Evolutionary conservation across 441 rosid genomes (phyloP), one percentile per base, ranked within the genome.

Genomic region (Melianthus villosus): DNA sequence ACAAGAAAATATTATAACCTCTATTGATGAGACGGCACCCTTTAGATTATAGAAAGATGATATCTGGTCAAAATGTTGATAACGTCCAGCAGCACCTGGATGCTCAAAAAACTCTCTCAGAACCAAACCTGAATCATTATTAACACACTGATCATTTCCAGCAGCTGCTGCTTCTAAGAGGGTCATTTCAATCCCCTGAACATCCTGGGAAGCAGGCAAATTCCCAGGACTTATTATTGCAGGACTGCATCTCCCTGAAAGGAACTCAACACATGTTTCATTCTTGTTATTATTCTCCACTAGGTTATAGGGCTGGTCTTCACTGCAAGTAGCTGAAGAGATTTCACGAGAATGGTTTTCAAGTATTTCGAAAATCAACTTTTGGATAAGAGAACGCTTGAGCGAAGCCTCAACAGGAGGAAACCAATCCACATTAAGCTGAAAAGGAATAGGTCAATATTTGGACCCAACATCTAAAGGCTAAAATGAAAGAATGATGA

Each of bases 401-500:
- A 42, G 36, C 38, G 79, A 76, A 53, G 83, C 94, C 51, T 82
- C 94, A 4, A 28, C 55, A 8, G 87, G 71, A 26, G 56, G 64
- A 68, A 83, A 83, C 92, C 94, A 83, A 41, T 72, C 50, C 67
- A 34, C 53, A 25, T 41, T 65, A 57, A 83, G 92, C 94, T 79
- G 79, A 16, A 34, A 48, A 40, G 14, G 2, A 20, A 20, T 2
- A 20, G 23, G 23, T 2, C 3, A 20, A 20, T 20, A 20, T 2
- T 2, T 2, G 2, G 23, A 6, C 2, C 23, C 6, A 6, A 20
- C 3, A 20, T 20, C 23, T 20, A 20, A 20, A 2, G 23, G 23
- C 2, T 20, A 6, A 2, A 6, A 2, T 20, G 23, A 20, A 20
- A 2, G 2, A 20, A 2, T 6, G 6, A 20, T 20, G n/a, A n/a